Base-by-base conservation (phyloP, 495 filamentous ascomycete species). In the Penicillium ochrochloron region DNA sequence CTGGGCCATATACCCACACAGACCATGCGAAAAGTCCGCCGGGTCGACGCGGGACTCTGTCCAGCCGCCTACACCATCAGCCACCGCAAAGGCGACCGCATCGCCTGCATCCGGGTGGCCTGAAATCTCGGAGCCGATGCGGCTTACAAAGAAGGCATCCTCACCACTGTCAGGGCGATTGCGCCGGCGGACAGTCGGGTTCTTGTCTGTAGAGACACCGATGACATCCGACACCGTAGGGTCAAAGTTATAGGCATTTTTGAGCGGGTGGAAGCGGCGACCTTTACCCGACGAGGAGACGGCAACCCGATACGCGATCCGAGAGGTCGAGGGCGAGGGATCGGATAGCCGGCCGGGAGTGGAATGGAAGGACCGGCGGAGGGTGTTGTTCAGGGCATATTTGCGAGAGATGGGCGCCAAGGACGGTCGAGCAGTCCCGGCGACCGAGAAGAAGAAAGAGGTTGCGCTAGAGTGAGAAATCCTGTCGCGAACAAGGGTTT, bases 61-160 rank as follows among this genome's bases (percentile, higher is more conserved):
- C 92, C 95, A 99, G 46, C 95, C 95, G 25, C 95, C 95, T 3
- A 99, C 95, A 10, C 95, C 95, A 71, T 98, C 95, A 53, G 94
- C 91, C 21, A 99, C 87, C 6, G 92, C 95, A 66, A 98, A 87
- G 0, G 94, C 93, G 33, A 82, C 67, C 7, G 70, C 37, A 89
- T 79, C 29, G 76, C 77, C 15, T 76, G 85, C 56, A 1, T 55
- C 55, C 25, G 63, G 35, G 42, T 61, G 57, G 44, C 52, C 64
- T 35, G 58, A 61, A 48, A 65, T 48, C 21, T 46, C 31, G 9
- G 77, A 83, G 50, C 89, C 87, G 33, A 97, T 78, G 12, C 84
- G 86, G 67, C 89, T 91, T 41, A 95, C 88, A 77, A 99, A 98
- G 76, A 97, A 98, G 35, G 96, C 91, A 85, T 99, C 95, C 73